These are phyloP conservation scores for Zangia roseola DNA, from an alignment of 768 basidiomycete genomes.

Conservation along the genomic window DNA sequence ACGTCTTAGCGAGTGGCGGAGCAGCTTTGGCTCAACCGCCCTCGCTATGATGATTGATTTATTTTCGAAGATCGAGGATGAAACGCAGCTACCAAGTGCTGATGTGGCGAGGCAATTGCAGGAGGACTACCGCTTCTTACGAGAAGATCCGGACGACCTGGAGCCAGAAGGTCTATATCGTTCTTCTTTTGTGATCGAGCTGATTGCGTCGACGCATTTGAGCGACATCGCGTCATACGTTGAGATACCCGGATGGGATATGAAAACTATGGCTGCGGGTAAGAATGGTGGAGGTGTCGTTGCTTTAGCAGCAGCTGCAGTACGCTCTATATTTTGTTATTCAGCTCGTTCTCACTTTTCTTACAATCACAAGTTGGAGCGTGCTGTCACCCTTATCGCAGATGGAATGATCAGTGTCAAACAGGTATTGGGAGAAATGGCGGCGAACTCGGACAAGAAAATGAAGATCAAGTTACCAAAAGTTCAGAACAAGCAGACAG, in stretches of 20 bases:
- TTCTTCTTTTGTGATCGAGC: constrained; percentile 4
- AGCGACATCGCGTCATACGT: background rate
- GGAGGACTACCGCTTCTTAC: constrained; percentile 3
- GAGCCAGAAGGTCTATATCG: background rate
- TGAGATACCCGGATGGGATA: background rate
- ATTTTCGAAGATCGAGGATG: background rate
- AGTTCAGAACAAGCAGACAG: constrained; percentile 7
- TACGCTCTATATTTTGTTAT: background rate
- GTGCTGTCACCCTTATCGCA: background rate
- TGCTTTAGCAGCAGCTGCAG: constrained; percentile 1
- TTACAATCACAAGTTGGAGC: constrained; percentile 6
- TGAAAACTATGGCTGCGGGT: background rate
- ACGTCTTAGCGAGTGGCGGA: constrained; percentile 6
- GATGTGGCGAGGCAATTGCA: too few relatives aligned
- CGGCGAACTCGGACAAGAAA: background rate
- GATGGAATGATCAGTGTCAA: background rate
- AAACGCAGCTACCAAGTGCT: background rate
- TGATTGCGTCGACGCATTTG: constrained; percentile 1
- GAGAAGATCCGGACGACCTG: background rate
- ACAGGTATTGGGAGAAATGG: too few relatives aligned
- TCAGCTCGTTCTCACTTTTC: background rate
- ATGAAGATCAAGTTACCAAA: constrained; percentile 3
- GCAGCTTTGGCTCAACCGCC: constrained; percentile 7
- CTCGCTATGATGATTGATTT: constrained; percentile 5
- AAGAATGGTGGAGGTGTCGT: background rate